phyloP scores from a whole-genome alignment of 306 rosid species.

The Ammopiptanthus mongolicus region DNA sequence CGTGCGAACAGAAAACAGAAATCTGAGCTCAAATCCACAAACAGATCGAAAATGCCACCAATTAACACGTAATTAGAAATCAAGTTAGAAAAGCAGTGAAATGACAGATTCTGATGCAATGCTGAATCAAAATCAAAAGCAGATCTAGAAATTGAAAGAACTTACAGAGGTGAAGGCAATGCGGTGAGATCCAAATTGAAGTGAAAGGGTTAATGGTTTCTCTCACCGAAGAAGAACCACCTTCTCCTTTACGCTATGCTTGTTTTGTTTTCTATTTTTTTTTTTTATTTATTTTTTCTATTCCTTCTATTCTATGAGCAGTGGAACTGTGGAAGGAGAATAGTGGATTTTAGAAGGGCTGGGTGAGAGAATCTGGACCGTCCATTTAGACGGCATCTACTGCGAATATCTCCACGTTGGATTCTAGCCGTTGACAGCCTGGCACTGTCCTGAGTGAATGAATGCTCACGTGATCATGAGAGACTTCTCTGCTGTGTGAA shows the following conservation, averaged over 20 bases:
- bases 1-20: neutral
- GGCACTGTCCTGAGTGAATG: conserved; percentile 9
- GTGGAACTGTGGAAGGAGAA: too few relatives aligned
- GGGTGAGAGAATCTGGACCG: conserved; percentile 27
- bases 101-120: neutral
- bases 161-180: conserved; percentile 28
- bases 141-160: conserved; percentile 39
- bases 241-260: neutral
- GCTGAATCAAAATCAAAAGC: neutral
- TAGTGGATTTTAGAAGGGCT: neutral
- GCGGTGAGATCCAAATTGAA: neutral
- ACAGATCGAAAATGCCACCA: neutral
- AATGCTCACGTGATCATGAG: neutral
- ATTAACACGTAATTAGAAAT: neutral
- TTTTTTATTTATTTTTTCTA: neutral
- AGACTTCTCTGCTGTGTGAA: accelerated
- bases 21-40: neutral
- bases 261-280: neutral
- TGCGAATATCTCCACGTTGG: conserved; percentile 9
- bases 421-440: conserved; percentile 32
- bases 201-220: neutral
- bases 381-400: neutral
- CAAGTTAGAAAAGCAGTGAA: neutral
- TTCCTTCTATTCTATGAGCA: too few relatives aligned
- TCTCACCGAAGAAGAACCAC: neutral